Evolutionary conservation across 225 moss, liverwort and hornwort species (phyloP), one percentile per base, ranked within the genome.

Genomic region (Physcomitrellopsis africana): DNA sequence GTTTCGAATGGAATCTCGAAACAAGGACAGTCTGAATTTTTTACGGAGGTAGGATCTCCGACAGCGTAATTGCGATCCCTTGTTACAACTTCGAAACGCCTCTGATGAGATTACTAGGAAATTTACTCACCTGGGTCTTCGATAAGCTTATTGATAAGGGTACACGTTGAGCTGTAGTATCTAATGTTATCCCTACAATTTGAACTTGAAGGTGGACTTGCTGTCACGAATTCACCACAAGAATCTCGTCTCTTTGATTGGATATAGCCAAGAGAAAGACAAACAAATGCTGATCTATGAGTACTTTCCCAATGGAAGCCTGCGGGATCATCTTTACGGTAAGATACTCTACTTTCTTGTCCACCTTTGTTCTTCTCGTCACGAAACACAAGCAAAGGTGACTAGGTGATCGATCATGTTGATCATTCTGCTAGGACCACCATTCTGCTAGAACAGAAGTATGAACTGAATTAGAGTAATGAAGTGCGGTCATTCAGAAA

Each of bases 151-250:
- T 69, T 1, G 3, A 55, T 8, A 20, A 63, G 43, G 41, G 37
- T 51, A 19, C 59, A 59, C 9, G 23, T 46, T 27, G 19, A 73
- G 17, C 27, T 7, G 27, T 60, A 41, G 9, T 24, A 57, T 10
- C 48, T 58, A 8, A 63, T 63, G 17, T 51, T 10, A 44, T 53
- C 59, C 42, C 69, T 43, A 13, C 5, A 9, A 51, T 68, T 60
- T 62, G 68, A 42, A 76, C 58, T 76, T 75, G 74, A 76, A 93
- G 93, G 91, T 91, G 62, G 81, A 82, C 72, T 80, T 93, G 51
- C 80, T 93, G 9, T 93, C 93, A 47, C 78, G 83, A 11, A 83
- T 91, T 51, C 93, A 93, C 44, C 93, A 93, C 20, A 93, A 87
- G 63, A 91, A 93, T 64, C 87, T 93, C 12, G 89, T 93, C 1